phyloP scores from a whole-genome alignment of 106 monocot genomes.

The Dioscorea zingiberensis region DNA sequence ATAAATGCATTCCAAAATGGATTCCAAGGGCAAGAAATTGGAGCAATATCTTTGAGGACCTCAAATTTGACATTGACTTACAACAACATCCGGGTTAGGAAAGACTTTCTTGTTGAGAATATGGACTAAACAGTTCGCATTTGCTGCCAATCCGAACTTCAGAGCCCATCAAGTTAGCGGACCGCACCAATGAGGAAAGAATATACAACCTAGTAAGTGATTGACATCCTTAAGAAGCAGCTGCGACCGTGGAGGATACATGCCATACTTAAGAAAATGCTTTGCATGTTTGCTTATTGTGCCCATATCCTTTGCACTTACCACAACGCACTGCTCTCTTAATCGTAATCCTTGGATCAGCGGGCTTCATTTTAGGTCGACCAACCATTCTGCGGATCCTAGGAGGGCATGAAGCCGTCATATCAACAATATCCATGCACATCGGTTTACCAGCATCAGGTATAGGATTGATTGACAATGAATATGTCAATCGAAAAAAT shows the following conservation, averaged over 20 bases:
- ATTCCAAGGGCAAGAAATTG: too few relatives aligned
- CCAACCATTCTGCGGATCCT: slow-evolving; percentile 60
- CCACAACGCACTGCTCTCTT: slow-evolving; percentile 81
- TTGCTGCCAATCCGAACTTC: too few relatives aligned
- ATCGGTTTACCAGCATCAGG: slow-evolving; percentile 53
- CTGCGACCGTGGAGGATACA: not conserved
- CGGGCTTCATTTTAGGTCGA: slow-evolving; percentile 76
- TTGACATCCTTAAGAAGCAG: not conserved
- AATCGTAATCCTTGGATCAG: slow-evolving; percentile 55
- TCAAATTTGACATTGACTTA: too few relatives aligned
- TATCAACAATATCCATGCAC: slow-evolving; percentile 28
- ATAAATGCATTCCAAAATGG: too few relatives aligned
- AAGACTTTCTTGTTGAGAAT: too few relatives aligned
- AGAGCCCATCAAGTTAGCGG: too few relatives aligned
- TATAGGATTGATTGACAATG: slow-evolving; percentile 82
- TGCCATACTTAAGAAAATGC: slow-evolving; percentile 10
- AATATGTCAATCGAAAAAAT: slow-evolving; percentile 64
- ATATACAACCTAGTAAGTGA: not conserved
- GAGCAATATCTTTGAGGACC: too few relatives aligned
- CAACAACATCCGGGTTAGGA: too few relatives aligned
- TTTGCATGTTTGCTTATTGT: slow-evolving; percentile 87
- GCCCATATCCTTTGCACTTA: slow-evolving; percentile 77
- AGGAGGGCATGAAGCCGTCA: slow-evolving; percentile 20
- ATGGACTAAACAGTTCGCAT: too few relatives aligned
- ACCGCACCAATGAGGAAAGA: too few relatives aligned